A percentile compares a stretch with the other conserved stretches of the same genome.
Evolutionary conservation across 225 moss, liverwort and hornwort species (phyloP).

Genomic region (Neckera pumila): DNA sequence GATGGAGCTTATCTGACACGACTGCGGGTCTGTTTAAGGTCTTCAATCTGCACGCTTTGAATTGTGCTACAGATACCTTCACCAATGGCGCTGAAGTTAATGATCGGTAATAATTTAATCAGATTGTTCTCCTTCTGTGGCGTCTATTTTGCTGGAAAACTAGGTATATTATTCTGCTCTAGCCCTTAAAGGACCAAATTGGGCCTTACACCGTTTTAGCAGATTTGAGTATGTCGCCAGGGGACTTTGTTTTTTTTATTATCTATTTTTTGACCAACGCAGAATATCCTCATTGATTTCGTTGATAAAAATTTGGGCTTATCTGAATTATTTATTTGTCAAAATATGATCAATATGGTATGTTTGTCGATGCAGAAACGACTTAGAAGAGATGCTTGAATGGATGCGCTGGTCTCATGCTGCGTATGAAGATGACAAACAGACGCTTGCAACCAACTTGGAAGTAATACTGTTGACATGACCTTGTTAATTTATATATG

Average conservation of each 20-base stretch:
- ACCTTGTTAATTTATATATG: background rate
- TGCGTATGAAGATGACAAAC: slow-evolving; percentile 17
- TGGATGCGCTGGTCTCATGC: slow-evolving; percentile 26
- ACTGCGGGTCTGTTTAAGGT: slow-evolving; percentile 23
- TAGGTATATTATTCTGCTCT: background rate
- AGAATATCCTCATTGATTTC: background rate
- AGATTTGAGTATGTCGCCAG: background rate
- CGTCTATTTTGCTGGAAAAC: background rate
- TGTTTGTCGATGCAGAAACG: slow-evolving; percentile 6
- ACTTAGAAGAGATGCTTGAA: slow-evolving; percentile 20
- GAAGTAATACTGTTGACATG: background rate
- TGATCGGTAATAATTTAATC: background rate
- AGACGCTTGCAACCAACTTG: slow-evolving; percentile 1
- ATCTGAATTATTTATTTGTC: background rate
- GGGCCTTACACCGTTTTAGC: background rate
- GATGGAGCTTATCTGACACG: slow-evolving; percentile 20
- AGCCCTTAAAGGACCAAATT: background rate
- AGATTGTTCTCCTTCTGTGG: background rate
- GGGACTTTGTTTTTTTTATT: background rate
- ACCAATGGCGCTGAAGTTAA: background rate
- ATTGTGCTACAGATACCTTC: slow-evolving; percentile 10
- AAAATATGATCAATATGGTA: background rate
- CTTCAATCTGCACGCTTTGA: slow-evolving; percentile 15
- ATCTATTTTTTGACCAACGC: background rate
- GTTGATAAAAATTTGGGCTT: background rate